Conservation (phyloP, 1,284 basidiomycete species). For the Ceratobasidium sp. region DNA sequence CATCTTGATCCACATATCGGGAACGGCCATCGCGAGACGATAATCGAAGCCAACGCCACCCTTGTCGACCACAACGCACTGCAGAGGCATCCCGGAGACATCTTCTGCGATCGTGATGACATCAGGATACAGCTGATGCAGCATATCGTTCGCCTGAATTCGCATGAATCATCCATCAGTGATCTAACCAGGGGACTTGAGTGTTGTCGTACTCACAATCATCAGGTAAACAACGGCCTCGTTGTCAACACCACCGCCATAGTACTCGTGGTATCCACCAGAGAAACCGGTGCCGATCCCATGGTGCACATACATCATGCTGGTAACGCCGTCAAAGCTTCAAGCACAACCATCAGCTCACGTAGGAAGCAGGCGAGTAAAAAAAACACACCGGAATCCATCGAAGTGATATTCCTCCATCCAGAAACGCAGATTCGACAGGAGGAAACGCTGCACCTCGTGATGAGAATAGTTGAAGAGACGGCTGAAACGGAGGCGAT, state of each 20-base stretch:
- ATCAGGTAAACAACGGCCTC: constrained; percentile 96
- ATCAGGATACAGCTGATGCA: constrained; percentile 81
- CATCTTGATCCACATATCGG: constrained; percentile 99
- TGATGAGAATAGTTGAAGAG: constrained; percentile 96
- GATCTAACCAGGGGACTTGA: neutral
- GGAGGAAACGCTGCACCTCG: constrained; percentile 91
- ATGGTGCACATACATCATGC: constrained; percentile 98
- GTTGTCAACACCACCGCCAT: constrained; percentile 81
- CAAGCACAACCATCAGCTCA: neutral
- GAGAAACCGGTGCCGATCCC: constrained; percentile 98
- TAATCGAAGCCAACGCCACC: constrained; percentile 98
- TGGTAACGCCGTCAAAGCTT: constrained; percentile 93
- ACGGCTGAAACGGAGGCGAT: constrained; percentile 56
- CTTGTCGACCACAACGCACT: constrained; percentile 77
- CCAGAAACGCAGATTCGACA: constrained; percentile 95
- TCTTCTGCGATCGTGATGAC: constrained; percentile 95
- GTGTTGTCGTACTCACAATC: constrained; percentile 69
- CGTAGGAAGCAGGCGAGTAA: neutral
- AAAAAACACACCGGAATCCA: constrained; percentile 71
- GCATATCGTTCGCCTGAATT: constrained; percentile 86
- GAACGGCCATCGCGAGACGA: constrained; percentile 95
- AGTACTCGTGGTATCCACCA: constrained; percentile 98
- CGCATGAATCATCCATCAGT: constrained; percentile 1
- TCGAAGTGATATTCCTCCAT: constrained; percentile 96
- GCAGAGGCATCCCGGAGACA: constrained; percentile 96